Evolutionary conservation across 441 rosid genomes (phyloP).

Genomic region (Aquilaria agallochum): DNA sequence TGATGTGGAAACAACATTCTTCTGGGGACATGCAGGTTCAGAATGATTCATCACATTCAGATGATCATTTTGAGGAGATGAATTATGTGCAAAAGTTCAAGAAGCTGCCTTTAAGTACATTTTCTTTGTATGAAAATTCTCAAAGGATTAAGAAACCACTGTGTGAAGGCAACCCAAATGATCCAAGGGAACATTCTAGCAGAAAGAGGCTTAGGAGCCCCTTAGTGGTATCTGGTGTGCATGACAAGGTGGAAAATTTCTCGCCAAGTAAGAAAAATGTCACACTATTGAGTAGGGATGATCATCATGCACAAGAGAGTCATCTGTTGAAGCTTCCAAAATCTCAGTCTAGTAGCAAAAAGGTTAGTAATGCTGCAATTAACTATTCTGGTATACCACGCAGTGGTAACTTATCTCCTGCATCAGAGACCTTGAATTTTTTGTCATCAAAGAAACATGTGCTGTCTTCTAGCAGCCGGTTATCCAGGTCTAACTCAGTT

Average conservation of each 20-base stretch:
- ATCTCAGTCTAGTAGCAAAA: slow-evolving; percentile 26
- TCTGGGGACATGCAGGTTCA: slow-evolving; percentile 38
- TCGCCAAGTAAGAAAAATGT: slow-evolving; percentile 26
- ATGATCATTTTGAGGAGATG: slow-evolving; percentile 31
- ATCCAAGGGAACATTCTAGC: slow-evolving; percentile 32
- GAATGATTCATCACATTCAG: slow-evolving; percentile 30
- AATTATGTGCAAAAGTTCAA: slow-evolving; percentile 29
- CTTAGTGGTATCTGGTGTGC: slow-evolving; percentile 26
- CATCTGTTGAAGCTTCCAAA: slow-evolving; percentile 22
- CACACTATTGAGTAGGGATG: slow-evolving; percentile 24
- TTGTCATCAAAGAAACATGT: slow-evolving; percentile 34
- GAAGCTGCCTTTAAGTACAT: slow-evolving; percentile 30
- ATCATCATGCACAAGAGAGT: slow-evolving; percentile 16
- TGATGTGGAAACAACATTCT: slow-evolving; percentile 32
- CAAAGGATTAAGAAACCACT: slow-evolving; percentile 31
- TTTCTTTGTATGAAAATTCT: slow-evolving; percentile 29
- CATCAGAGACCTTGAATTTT: slow-evolving; percentile 32
- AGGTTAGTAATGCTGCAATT: slow-evolving; percentile 19
- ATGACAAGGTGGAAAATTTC: slow-evolving; percentile 25
- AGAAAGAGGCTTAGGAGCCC: slow-evolving; percentile 41
- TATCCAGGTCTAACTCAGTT: slow-evolving; percentile 22
- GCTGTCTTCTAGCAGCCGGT: slow-evolving; percentile 23
- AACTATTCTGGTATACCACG: slow-evolving; percentile 20
- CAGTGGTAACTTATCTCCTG: slow-evolving; percentile 20
- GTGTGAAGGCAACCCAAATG: slow-evolving; percentile 21